Evolutionary conservation across 257 asterid genomes (phyloP), one percentile per base, ranked within the genome.

Genomic region (Rubia yunnanensis): DNA sequence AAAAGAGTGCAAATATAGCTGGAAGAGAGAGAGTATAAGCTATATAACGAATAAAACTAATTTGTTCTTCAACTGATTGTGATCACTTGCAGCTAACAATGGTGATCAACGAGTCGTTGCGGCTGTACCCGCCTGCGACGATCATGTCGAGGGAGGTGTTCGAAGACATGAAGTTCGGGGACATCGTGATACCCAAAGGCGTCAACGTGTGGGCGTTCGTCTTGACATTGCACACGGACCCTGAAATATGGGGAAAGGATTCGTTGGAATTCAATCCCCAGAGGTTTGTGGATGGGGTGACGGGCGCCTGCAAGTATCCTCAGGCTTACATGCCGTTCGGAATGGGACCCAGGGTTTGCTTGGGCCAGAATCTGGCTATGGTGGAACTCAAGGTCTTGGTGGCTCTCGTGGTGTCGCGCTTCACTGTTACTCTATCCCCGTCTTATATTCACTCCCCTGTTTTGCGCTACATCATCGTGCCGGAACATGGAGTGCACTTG

Each of bases 301-400:
- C 79, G 0, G 86, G 79, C 5, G 91, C 91, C 0, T 85, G 88
- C 77, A 79, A 80, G 70, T 60, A 64, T 7, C 88, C 91, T 0
- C 73, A 82, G 14, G 63, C 79, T 28, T 85, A 82, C 57, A 76
- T 85, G 84, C 86, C 91, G 15, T 85, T 85, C 9, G 91, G 91
- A 24, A 80, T 85, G 1, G 91, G 91, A 0, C 88, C 86, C 0
- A 70, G 91, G 26, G 75, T 82, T 2, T 85, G 92, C 55, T 50
- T 82, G 8, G 88, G 88, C 0, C 88, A 82, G 66, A 75, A 81
- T 35, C 59, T 85, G 74, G 86, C 92, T 1, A n/a, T 75, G 44
- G 68, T 75, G 1, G 92, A 85, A 53, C 84, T 85, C 28, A 85
- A 85, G 63, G 78, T 83, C 17, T 57, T 82, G 18, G 70, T 82